Evolutionary conservation across 1,284 basidiomycete species (phyloP), one percentile per base, ranked within the genome.

Genomic region (Vanrija sp.): DNA sequence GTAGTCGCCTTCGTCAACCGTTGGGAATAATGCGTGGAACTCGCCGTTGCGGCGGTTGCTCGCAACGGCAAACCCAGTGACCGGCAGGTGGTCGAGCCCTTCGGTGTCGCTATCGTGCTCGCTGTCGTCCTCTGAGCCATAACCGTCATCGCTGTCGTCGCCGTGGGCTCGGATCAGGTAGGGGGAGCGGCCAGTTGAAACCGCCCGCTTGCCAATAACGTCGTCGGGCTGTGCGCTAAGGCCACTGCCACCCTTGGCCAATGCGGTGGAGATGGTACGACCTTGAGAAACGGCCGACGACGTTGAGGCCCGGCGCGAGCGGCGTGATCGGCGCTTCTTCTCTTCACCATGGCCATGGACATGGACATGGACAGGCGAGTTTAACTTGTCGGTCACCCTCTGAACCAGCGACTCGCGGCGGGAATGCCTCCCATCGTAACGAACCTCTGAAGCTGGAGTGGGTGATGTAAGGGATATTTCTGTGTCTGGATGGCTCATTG

Each of bases 11-110:
- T 96, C 91, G 4, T 94, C 91, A 16, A 98, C 85, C 22, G 78
- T 84, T 6, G 84, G 83, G 75, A 98, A 98, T 64, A 97, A 76
- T 53, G 89, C 86, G 69, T 98, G 95, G 73, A 99, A 99, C 67
- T 98, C 96, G 8, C 87, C 84, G 69, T 98, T 98, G 51, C 95
- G 80, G 73, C 92, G 92, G 64, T 86, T 91, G 72, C 90, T 96
- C 7, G 95, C 95, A 12, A 98, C 94, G 0, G 96, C 95, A 72
- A 98, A 98, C 3, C 95, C 94, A 3, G 89, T 87, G 41, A 85
- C 84, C 19, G 91, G 90, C 68, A 93, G 87, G 48, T 67, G 61
- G 20, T 67, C 64, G 20, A 65, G 61, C 19, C 61, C 51, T 23
- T 65, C 69, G 48, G 62, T 68, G 50, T 63, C 82, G 75, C 54